Conservation (phyloP, 208 protist genomes). For the Leishmania tropica region DNA sequence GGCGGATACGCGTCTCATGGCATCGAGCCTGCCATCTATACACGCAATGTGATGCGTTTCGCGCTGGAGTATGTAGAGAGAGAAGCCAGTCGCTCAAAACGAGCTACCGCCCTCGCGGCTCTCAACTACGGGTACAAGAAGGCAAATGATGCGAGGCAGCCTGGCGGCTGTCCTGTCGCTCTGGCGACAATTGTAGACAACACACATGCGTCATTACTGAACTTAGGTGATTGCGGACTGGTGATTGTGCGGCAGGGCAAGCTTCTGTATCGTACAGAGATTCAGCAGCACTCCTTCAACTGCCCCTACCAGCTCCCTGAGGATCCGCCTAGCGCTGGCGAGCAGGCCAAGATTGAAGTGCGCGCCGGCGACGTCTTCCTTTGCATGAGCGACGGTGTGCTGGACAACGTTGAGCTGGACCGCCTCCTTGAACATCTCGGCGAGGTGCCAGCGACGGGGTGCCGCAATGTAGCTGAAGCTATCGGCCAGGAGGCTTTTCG, state of each 20-base stretch:
- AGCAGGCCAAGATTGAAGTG: slow-evolving; percentile 64
- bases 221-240: slow-evolving; percentile 86
- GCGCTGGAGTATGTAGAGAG: slow-evolving; percentile 50
- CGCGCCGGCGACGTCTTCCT: slow-evolving; percentile 74
- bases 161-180: slow-evolving; percentile 73
- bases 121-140: slow-evolving; percentile 54
- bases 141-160: slow-evolving; percentile 46
- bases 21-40: slow-evolving; percentile 82
- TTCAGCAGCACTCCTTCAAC: slow-evolving; percentile 89
- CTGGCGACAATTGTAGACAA: slow-evolving; percentile 68
- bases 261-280: slow-evolving; percentile 65
- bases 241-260: slow-evolving; percentile 62
- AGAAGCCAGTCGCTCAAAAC: slow-evolving; percentile 7
- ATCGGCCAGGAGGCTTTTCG: slow-evolving; percentile 61
- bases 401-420: slow-evolving; percentile 81
- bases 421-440: slow-evolving; percentile 57
- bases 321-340: slow-evolving; percentile 67
- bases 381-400: slow-evolving; percentile 80
- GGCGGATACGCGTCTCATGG: slow-evolving; percentile 74
- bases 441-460: slow-evolving; percentile 45
- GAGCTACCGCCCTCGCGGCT: slow-evolving; percentile 57
- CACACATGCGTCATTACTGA: slow-evolving; percentile 72
- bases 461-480: slow-evolving; percentile 55
- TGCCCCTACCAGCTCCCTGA: slow-evolving; percentile 85
- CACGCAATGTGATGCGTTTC: slow-evolving; percentile 79